These are phyloP conservation scores for Hysterium pulicare DNA, from an alignment of 2,329 filamentous ascomycete species.

Conservation along the genomic window DNA sequence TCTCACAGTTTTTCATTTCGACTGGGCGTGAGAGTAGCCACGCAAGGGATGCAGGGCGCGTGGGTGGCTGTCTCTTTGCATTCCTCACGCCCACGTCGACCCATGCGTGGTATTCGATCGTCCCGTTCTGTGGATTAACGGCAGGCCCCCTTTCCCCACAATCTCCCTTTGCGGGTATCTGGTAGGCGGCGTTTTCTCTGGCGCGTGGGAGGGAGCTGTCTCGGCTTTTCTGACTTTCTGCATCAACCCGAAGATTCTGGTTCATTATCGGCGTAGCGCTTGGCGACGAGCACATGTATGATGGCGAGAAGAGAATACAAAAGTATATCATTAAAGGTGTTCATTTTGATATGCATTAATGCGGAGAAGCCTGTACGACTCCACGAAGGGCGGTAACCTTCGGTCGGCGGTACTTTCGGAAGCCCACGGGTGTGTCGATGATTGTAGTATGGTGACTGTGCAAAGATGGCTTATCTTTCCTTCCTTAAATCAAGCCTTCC, in stretches of 20 bases:
- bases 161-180: neutral
- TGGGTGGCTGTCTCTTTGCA: neutral
- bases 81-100: neutral
- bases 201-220: conserved; percentile 4
- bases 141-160: conserved; percentile 3
- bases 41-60: conserved; percentile 9
- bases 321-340: conserved; percentile 9
- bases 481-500: neutral
- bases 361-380: neutral
- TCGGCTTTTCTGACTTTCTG: conserved; percentile 1
- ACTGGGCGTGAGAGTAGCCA: conserved; percentile 28
- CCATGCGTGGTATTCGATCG: neutral
- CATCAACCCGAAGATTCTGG: neutral
- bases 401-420: too few relatives aligned
- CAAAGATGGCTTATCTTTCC: neutral
- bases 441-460: too few relatives aligned
- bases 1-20: conserved; percentile 7
- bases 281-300: conserved; percentile 3
- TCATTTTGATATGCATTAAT: neutral
- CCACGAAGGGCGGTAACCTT: too few relatives aligned
- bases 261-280: neutral
- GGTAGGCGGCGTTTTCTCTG: conserved; percentile 1
- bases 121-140: conserved; percentile 1
- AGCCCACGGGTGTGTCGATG: too few relatives aligned
- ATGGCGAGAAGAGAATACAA: conserved; percentile 5